phyloP scores from a whole-genome alignment of 2,329 filamentous ascomycete species.

The Alternaria gaisen region DNA sequence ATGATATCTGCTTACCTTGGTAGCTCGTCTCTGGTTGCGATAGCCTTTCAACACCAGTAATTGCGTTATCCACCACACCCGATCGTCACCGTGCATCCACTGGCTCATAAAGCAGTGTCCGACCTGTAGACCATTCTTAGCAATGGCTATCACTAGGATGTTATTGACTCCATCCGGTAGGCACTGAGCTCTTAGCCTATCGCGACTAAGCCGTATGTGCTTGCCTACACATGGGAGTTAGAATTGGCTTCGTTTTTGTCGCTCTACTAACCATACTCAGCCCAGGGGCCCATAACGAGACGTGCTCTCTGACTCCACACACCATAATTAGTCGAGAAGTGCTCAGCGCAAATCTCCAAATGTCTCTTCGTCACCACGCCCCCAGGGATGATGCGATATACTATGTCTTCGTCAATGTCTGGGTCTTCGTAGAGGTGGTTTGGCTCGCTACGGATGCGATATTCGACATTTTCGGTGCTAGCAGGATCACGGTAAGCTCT shows the following conservation, averaged over 20 bases:
- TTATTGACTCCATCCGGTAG: constrained; percentile 11
- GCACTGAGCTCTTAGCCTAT: constrained; percentile 1
- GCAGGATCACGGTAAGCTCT: neutral
- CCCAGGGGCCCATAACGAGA: neutral
- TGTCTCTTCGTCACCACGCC: neutral
- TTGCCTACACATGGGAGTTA: constrained; percentile 3
- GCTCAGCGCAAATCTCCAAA: constrained; percentile 3
- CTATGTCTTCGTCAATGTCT: constrained; percentile 12
- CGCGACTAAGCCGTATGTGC: neutral
- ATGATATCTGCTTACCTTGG: constrained; percentile 8
- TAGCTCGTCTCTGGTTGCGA: constrained; percentile 21
- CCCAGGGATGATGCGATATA: constrained; percentile 12
- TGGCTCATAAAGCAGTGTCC: constrained; percentile 21
- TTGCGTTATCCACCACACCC: constrained; percentile 23
- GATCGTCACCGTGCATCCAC: constrained; percentile 11
- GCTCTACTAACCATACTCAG: neutral
- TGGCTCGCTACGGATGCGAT: constrained; percentile 7
- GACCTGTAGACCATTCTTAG: neutral
- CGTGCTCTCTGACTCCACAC: constrained; percentile 2
- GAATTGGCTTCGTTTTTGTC: neutral
- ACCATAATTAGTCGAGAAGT: constrained; percentile 7
- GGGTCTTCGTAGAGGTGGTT: constrained; percentile 12
- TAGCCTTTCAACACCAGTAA: constrained; percentile 14
- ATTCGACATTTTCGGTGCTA: neutral
- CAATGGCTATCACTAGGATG: constrained; percentile 12